Percentiles rank a stretch among this genome's conserved stretches.
phyloP scores from a whole-genome alignment of 2,329 filamentous ascomycete species.

The Gremmenia infestans region DNA sequence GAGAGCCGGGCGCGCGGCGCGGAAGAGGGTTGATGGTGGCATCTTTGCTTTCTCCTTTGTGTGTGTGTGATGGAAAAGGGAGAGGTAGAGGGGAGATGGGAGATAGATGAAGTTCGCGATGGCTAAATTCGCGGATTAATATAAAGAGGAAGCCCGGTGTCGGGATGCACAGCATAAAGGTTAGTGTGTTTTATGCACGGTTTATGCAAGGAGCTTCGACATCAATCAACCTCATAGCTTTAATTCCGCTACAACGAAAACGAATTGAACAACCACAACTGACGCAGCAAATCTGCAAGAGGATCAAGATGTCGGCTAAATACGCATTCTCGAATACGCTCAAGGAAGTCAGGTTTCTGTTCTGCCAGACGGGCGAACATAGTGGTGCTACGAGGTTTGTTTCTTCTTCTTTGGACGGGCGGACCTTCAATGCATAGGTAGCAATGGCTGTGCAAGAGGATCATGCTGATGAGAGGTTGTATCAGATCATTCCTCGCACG shows the following conservation, averaged over 20 bases:
- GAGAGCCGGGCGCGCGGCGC: constrained; percentile 51
- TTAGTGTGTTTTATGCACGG: constrained; percentile 19
- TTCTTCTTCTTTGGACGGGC: background rate
- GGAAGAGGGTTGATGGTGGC: constrained; percentile 39
- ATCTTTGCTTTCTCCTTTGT: constrained; percentile 10
- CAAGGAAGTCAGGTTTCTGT: constrained; percentile 94
- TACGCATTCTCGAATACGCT: constrained; percentile 85
- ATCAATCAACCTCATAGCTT: background rate
- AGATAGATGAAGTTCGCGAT: background rate
- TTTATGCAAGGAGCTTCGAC: constrained; percentile 19
- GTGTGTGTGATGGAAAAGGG: background rate
- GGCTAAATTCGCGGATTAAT: too few relatives aligned
- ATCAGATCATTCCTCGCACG: constrained; percentile 80
- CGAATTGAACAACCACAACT: background rate
- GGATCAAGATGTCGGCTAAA: constrained; percentile 70
- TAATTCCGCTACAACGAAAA: constrained; percentile 7
- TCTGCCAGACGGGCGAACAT: constrained; percentile 90
- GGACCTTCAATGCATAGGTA: too few relatives aligned
- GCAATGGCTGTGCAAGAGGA: constrained; percentile 1
- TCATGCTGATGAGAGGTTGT: background rate
- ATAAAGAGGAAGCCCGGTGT: background rate
- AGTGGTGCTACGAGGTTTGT: constrained; percentile 82
- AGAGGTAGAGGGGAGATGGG: background rate
- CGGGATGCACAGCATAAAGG: background rate
- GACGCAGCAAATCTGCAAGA: background rate